Base-by-base conservation (phyloP, 208 protist genomes). In the Phytomonas francai region DNA sequence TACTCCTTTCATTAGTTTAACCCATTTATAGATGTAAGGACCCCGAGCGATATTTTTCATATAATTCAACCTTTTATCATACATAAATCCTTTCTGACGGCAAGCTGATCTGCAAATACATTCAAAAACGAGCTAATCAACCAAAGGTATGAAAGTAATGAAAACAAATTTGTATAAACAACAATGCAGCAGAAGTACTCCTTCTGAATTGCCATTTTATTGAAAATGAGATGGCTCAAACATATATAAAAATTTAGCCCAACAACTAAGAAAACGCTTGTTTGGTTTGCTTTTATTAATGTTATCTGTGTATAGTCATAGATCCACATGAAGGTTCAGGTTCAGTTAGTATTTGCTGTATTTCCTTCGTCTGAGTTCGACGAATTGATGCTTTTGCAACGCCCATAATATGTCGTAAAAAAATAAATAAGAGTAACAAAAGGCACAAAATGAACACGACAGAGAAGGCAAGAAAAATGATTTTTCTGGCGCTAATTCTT, bases 401-500 rank as follows among this genome's bases (percentile, higher is more conserved):
- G 39, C 11, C 19, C 39, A 45, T n/a, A n/a, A n/a, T n/a, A 14
- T 16, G 9, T 45, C 19, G 19, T 22, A 45, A 45, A 11, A 45
- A 45, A 45, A 45, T 2, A 45, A 45, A 2, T 7, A 45, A 63
- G 30, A 12, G 32, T 33, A 51, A 71, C 0, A 65, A 49, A 69
- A 65, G 63, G 62, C 19, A 33, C 27, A 71, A 29, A 29, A 3
- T 36, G 51, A 9, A 70, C 25, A 3, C 33, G 27, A 70, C 12
- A 30, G 6, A 67, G 65, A 33, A 62, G 36, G 63, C 57, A 70
- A 33, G 63, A 74, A 54, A 74, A 70, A 66, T 5, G 27, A 51
- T 14, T 45, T 45, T 7, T 45, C 19, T 45, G 39, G 39, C 11
- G 9, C 8, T 45, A 14, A 22, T 14, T 14, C 19, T 45, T 45